Percentiles rank a stretch among this genome's conserved stretches.
These are phyloP conservation scores for Talaromyces piceae DNA, from an alignment of 2,329 filamentous ascomycete species.

Conservation along the genomic window DNA sequence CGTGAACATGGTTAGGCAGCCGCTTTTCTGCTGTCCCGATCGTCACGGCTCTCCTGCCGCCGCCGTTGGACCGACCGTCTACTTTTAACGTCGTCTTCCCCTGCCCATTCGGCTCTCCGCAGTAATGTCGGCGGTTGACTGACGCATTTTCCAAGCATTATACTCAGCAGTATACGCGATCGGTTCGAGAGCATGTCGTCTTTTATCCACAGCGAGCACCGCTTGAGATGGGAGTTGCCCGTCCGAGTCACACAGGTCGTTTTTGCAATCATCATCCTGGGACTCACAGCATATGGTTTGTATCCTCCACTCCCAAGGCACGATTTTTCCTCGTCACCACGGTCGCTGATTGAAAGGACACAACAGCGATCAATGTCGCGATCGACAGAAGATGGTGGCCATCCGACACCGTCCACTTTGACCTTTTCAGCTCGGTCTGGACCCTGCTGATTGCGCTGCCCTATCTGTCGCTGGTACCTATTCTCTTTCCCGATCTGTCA, in stretches of 20 bases:
- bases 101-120: too few species aligned
- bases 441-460: constrained; percentile 59
- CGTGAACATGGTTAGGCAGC: too few species aligned
- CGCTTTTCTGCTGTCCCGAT: too few species aligned
- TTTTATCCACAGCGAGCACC: constrained; percentile 8
- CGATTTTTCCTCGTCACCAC: not conserved
- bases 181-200: not conserved
- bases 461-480: constrained; percentile 63
- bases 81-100: too few species aligned
- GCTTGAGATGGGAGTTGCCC: constrained; percentile 27
- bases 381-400: constrained; percentile 33
- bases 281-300: constrained; percentile 63
- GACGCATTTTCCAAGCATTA: too few species aligned
- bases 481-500: constrained; percentile 53
- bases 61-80: too few species aligned
- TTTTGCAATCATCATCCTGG: constrained; percentile 67
- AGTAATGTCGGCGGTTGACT: too few species aligned
- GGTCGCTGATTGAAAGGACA: not conserved
- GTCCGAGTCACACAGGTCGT: constrained; percentile 60
- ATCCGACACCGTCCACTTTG: constrained; percentile 61
- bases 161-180: too few species aligned
- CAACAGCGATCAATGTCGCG: constrained; percentile 50
- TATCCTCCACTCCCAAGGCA: constrained; percentile 13
- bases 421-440: constrained; percentile 74
- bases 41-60: too few species aligned